These are phyloP conservation scores for Suaeda aralocaspica DNA, from an alignment of 148 eudicot species.

Conservation along the genomic window DNA sequence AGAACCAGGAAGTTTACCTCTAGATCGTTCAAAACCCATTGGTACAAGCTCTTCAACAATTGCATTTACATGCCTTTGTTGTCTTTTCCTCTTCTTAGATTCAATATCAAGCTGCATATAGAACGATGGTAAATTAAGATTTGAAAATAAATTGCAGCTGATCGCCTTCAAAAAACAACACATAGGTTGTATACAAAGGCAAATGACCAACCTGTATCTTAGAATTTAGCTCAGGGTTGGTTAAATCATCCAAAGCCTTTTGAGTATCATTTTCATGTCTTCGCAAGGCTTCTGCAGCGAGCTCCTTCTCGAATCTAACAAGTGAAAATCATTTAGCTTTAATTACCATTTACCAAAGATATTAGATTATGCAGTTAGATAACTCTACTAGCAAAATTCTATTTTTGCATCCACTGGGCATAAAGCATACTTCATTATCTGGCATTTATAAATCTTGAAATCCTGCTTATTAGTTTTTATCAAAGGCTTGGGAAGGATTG, in stretches of 20 bases:
- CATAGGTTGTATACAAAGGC: background rate
- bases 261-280: constrained; percentile 82
- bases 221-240: constrained; percentile 68
- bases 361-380: background rate
- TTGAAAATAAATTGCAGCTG: constrained; percentile 3
- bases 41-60: constrained; percentile 45
- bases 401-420: no score
- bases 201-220: constrained; percentile 52
- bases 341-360: constrained; percentile 10
- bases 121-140: constrained; percentile 8
- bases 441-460: no score
- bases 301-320: constrained; percentile 68
- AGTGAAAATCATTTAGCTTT: background rate
- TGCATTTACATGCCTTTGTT: constrained; percentile 32
- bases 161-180: background rate
- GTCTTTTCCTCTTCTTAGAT: constrained; percentile 64
- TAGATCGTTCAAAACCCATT: constrained; percentile 65
- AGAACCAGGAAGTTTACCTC: constrained; percentile 36
- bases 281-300: constrained; percentile 90
- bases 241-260: constrained; percentile 81
- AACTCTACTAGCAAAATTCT: background rate
- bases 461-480: no score
- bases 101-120: constrained; percentile 61
- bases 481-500: no score
- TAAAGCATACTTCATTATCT: no score